Percentiles rank a stretch among this genome's conserved stretches.
Conservation (phyloP, 129 eudicot species). For the Daucus carota region DNA sequence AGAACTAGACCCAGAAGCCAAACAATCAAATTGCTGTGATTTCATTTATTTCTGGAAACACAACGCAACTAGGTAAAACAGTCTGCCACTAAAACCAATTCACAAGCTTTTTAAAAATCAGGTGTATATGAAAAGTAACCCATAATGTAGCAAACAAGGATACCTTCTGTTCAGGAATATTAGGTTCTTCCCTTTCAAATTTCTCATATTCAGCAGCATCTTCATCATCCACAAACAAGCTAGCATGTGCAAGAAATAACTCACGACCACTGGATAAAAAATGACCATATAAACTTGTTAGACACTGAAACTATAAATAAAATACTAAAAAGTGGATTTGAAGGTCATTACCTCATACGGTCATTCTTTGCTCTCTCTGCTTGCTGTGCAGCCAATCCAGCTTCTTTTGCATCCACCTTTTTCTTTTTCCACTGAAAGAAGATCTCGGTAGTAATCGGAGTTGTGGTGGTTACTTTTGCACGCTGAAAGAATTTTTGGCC, state of each 20-base stretch:
- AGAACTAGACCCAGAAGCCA: not conserved
- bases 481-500: constrained; percentile 24
- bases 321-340: not conserved
- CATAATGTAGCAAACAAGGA: not conserved
- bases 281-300: not conserved
- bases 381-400: constrained; percentile 58
- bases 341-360: constrained; percentile 47
- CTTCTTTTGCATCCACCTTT: constrained; percentile 49
- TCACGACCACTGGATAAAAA: constrained; percentile 46
- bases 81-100: not conserved
- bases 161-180: constrained; percentile 37
- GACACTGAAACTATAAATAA: not conserved
- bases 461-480: constrained; percentile 44
- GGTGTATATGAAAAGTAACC: not conserved
- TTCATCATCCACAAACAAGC: constrained; percentile 57
- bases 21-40: not conserved
- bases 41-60: not conserved
- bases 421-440: constrained; percentile 56
- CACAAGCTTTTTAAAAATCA: not conserved
- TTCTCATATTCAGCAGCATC: constrained; percentile 54
- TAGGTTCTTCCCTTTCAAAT: constrained; percentile 40
- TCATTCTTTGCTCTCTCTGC: constrained; percentile 70
- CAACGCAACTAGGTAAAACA: not conserved
- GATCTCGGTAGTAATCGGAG: constrained; percentile 56
- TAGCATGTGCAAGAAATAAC: constrained; percentile 58